Base-by-base conservation (phyloP, 2,329 filamentous ascomycete genomes). In the Aspergillus puulaauensis region DNA sequence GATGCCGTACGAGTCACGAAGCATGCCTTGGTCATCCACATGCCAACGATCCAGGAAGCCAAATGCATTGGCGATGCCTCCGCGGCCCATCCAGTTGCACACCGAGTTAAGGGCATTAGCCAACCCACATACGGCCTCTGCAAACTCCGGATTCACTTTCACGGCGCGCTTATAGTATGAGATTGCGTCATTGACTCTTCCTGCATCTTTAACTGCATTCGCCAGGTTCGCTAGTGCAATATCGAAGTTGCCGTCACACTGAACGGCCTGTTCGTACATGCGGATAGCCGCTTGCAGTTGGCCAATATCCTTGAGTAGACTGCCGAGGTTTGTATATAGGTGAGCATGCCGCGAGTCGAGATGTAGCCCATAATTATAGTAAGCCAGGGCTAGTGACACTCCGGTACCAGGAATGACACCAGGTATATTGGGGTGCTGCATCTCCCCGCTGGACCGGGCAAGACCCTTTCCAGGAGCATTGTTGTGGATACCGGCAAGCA, bases 151-250 rank as follows among this genome's bases (percentile, higher is more conserved):
- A 66, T 95, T 99, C n/a, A 93, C 87, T 35, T 84, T 83, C 9
- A 99, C 93, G 40, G 95, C 95, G 62, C 93, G 86, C 68, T 86
- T 90, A 78, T 99, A 99, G 73, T 96, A 98, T 24, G 80, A 78
- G 59, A 99, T 98, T 1, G 95, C 95, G 71, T 99, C 95, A 56
- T 87, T 90, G 64, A 98, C 91, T 44, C 90, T 86, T 2, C 95
- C 95, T 66, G 96, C 91, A 72, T 99, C 95, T 74, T 99, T 99
- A 64, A 99, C 93, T 8, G 95, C 95, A 72, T 99, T 99, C 55
- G 95, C 95, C 21, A 99, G 82, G 68, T 99, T 99, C 4, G 95
- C 96, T 55, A 99, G 79, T 35, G 95, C 95, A 68, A 99, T 99
- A 69, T 99, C 95, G 68, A 99, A 99, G 23, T 87, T 90, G n/a